Percentiles rank a stretch among this genome's conserved stretches.
Evolutionary conservation across 1,139 yeast species (phyloP).

Genomic region (Scheffersomyces illinoinensis): DNA sequence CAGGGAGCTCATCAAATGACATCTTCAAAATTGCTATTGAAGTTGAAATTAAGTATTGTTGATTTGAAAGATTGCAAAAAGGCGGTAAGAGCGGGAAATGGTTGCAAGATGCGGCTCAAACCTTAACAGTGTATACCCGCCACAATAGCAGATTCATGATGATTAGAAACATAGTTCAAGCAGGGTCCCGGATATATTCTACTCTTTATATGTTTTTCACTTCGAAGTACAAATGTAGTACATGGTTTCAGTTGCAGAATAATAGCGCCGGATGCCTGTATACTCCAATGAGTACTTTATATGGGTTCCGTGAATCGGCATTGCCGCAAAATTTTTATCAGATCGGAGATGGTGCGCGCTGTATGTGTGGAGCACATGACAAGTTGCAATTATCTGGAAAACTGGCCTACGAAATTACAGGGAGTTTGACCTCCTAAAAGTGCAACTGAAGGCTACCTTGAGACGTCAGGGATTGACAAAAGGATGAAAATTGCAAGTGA

Average conservation of each 20-base stretch:
- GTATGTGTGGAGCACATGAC: not conserved
- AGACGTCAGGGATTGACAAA: not conserved
- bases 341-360: constrained; percentile 8
- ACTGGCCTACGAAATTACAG: not conserved
- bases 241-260: not conserved
- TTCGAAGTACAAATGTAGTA: not conserved
- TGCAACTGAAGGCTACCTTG: not conserved
- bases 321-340: constrained; percentile 8
- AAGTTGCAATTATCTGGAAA: not conserved
- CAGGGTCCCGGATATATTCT: not conserved
- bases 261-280: not conserved
- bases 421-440: not conserved
- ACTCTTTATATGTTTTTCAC: not conserved
- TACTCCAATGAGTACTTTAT: constrained; percentile 1
- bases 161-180: not conserved
- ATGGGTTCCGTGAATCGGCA: constrained; percentile 11
- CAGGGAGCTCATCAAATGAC: constrained; percentile 7
- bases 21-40: not conserved
- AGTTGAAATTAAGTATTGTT: no score
- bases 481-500: no score
- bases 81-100: not conserved
- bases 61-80: not conserved
- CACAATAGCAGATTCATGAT: not conserved
- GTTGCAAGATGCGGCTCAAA: not conserved
- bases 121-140: not conserved